A percentile compares a stretch with the other conserved stretches of the same genome.
Evolutionary conservation across 2,329 filamentous ascomycete species (phyloP).

Genomic region (Hypomyces perniciosus): DNA sequence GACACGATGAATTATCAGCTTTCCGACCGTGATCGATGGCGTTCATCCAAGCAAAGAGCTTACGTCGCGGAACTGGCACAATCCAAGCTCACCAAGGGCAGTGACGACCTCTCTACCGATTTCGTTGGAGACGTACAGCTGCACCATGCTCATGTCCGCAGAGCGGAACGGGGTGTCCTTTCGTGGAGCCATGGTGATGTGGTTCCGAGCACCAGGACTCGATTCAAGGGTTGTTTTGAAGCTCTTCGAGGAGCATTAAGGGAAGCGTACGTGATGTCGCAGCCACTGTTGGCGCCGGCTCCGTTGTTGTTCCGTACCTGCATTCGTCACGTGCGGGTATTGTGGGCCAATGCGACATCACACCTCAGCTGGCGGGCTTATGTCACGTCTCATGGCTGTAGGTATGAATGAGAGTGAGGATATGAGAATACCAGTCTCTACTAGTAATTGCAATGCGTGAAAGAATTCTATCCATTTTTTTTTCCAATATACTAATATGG

Average conservation of each 20-base stretch:
- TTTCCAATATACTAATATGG: too few relatives aligned
- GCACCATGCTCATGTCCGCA: slow-evolving; percentile 99
- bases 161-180: slow-evolving; percentile 98
- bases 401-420: not conserved
- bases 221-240: slow-evolving; percentile 22
- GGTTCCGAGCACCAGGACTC: slow-evolving; percentile 25
- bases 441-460: too few relatives aligned
- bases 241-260: slow-evolving; percentile 23
- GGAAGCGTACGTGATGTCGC: slow-evolving; percentile 14
- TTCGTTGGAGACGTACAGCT: slow-evolving; percentile 98
- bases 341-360: not conserved
- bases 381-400: not conserved
- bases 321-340: slow-evolving; percentile 21
- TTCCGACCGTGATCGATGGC: slow-evolving; percentile 1
- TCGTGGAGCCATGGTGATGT: slow-evolving; percentile 52
- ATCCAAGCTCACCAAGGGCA: slow-evolving; percentile 88
- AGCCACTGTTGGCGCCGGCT: slow-evolving; percentile 13
- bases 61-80: slow-evolving; percentile 97
- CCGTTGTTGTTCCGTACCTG: slow-evolving; percentile 22
- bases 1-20: slow-evolving; percentile 5
- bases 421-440: not conserved
- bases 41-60: slow-evolving; percentile 29
- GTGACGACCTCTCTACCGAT: slow-evolving; percentile 97
- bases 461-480: too few relatives aligned
- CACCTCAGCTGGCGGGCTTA: not conserved